phyloP scores from a whole-genome alignment of 345 rosid genomes.

The Arabidopsis thaliana region TAIR10.1 NC_003075.7:10334001-10334500 shows the following conservation, averaged over 20 bases:
- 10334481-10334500: neutral
- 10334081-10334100: slow-evolving; percentile 35
- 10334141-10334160: slow-evolving; percentile 36
- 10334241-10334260: neutral
- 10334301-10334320: neutral
- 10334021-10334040: slow-evolving; percentile 62
- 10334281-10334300: neutral
- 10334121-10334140: slow-evolving; percentile 39
- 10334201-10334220: neutral
- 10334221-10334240: neutral
- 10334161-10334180: slow-evolving; percentile 29
- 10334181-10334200: slow-evolving; percentile 36
- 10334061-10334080: slow-evolving; percentile 78
- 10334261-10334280: neutral
- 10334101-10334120: slow-evolving; percentile 16
- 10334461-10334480: neutral
- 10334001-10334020: slow-evolving; percentile 61
- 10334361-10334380: neutral
- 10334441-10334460: neutral
- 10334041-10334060: slow-evolving; percentile 80
- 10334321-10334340: neutral
- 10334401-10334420: neutral
- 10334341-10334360: neutral
- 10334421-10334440: neutral
- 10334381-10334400: neutral